A percentile compares a stretch with the other conserved stretches of the same genome.
These are phyloP conservation scores for Fistulina hepatica DNA, from an alignment of 1,284 basidiomycete species.

Conservation along the genomic window DNA sequence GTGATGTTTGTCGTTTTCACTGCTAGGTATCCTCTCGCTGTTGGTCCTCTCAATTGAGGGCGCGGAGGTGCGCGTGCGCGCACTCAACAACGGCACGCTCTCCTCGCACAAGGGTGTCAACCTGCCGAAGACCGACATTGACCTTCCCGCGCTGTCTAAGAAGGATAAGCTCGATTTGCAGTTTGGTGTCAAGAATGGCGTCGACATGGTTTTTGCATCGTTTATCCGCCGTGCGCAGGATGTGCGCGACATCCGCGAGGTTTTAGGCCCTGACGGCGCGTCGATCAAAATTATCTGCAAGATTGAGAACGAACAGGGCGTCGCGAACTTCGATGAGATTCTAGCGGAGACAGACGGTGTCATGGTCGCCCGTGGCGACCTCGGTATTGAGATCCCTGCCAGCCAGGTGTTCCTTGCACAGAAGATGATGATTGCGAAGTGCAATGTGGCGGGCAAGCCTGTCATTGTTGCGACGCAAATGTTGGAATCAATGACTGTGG, in stretches of 20 bases:
- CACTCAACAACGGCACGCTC: slow-evolving; percentile 88
- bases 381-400: slow-evolving; percentile 97
- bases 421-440: slow-evolving; percentile 99
- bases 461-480: slow-evolving; percentile 99
- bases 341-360: slow-evolving; percentile 89
- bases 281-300: slow-evolving; percentile 97
- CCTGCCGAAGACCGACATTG: slow-evolving; percentile 95
- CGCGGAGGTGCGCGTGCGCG: slow-evolving; percentile 72
- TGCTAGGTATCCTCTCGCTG: slow-evolving; percentile 87
- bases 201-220: slow-evolving; percentile 98
- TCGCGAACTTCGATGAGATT: slow-evolving; percentile 97
- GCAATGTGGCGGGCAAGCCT: slow-evolving; percentile 94
- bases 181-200: slow-evolving; percentile 95
- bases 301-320: slow-evolving; percentile 97
- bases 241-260: slow-evolving; percentile 82
- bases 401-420: slow-evolving; percentile 96
- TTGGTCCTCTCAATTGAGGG: slow-evolving; percentile 85
- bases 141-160: slow-evolving; percentile 94
- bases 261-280: slow-evolving; percentile 86
- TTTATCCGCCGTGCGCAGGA: slow-evolving; percentile 93
- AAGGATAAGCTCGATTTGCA: slow-evolving; percentile 95
- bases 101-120: slow-evolving; percentile 99
- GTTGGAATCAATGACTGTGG: slow-evolving; percentile 97
- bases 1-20: too few relatives aligned
- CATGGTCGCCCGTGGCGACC: slow-evolving; percentile 97